These are phyloP conservation scores for Phytophthora pisi DNA, from an alignment of 352 stramenopile species.

Conservation along the genomic window DNA sequence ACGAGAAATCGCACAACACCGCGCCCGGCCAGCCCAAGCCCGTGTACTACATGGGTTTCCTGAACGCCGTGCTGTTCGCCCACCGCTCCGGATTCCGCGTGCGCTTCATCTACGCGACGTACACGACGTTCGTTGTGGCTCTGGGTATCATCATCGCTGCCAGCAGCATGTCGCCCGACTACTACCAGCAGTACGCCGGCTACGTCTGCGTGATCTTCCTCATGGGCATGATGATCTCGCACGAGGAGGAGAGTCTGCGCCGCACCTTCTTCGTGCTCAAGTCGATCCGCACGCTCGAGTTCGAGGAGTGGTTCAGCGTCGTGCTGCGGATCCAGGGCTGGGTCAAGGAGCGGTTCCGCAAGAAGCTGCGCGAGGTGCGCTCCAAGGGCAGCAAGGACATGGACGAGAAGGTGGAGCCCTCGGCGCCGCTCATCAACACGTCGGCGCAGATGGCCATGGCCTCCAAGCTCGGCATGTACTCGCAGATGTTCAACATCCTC, in stretches of 20 bases:
- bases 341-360: constrained; percentile 71
- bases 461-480: constrained; percentile 82
- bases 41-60: constrained; percentile 85
- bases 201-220: constrained; percentile 73
- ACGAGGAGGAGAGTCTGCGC: constrained; percentile 81
- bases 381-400: constrained; percentile 55
- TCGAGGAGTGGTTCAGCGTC: constrained; percentile 81
- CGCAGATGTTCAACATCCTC: constrained; percentile 80
- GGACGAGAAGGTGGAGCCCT: constrained; percentile 25
- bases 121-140: constrained; percentile 70
- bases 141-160: constrained; percentile 70
- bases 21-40: constrained; percentile 61
- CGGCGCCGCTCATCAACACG: constrained; percentile 63
- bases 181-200: constrained; percentile 75
- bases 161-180: constrained; percentile 50
- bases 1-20: constrained; percentile 21
- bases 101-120: constrained; percentile 80
- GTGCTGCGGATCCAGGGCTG: constrained; percentile 77
- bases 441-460: constrained; percentile 74
- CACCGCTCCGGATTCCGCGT: constrained; percentile 82
- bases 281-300: constrained; percentile 80
- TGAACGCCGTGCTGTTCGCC: constrained; percentile 81
- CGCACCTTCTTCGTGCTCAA: constrained; percentile 86
- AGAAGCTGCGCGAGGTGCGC: constrained; percentile 58
- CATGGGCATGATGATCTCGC: constrained; percentile 87